These are phyloP conservation scores for Ephemerocybe angulata DNA, from an alignment of 768 basidiomycete species.

Conservation along the genomic window DNA sequence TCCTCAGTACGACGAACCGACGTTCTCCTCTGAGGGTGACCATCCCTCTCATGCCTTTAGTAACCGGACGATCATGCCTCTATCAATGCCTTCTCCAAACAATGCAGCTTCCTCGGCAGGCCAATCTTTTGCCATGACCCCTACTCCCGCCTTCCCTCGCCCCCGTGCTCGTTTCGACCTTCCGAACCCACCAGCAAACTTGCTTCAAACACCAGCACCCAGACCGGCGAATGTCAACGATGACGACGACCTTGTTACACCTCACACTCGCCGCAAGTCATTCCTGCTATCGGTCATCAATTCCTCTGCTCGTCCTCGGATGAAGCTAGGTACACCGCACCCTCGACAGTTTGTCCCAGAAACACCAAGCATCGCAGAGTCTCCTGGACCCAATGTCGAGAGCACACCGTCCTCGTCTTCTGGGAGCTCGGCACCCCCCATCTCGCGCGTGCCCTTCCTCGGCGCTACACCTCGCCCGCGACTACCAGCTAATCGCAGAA, in stretches of 20 bases:
- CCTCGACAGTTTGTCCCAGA: conserved; percentile 36
- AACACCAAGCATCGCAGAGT: conserved; percentile 29
- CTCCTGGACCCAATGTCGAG: conserved; percentile 25
- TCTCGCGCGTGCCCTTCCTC: conserved; percentile 53
- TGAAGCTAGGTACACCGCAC: conserved; percentile 64
- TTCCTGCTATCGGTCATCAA: conserved; percentile 84
- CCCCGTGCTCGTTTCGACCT: conserved; percentile 60
- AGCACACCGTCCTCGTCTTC: conserved; percentile 11
- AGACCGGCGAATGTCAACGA: conserved; percentile 16
- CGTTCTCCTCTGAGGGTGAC: conserved; percentile 68
- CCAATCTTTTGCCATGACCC: conserved; percentile 57
- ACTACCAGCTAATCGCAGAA: conserved; percentile 33
- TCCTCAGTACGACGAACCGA: conserved; percentile 46
- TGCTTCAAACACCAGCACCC: conserved; percentile 35
- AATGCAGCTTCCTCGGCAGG: conserved; percentile 45
- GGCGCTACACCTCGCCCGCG: conserved; percentile 64
- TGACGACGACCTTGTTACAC: conserved; percentile 56
- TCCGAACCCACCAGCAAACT: conserved; percentile 41
- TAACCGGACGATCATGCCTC: conserved; percentile 17
- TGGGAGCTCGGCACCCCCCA: conserved; percentile 25
- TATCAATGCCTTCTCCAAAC: conserved; percentile 30
- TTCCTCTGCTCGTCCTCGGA: conserved; percentile 71
- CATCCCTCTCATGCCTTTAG: conserved; percentile 32
- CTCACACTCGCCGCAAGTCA: conserved; percentile 68
- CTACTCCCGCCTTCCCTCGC: conserved; percentile 63